phyloP scores from a whole-genome alignment of 2,329 filamentous ascomycete genomes.

The Purpureocillium lavendulum region DNA sequence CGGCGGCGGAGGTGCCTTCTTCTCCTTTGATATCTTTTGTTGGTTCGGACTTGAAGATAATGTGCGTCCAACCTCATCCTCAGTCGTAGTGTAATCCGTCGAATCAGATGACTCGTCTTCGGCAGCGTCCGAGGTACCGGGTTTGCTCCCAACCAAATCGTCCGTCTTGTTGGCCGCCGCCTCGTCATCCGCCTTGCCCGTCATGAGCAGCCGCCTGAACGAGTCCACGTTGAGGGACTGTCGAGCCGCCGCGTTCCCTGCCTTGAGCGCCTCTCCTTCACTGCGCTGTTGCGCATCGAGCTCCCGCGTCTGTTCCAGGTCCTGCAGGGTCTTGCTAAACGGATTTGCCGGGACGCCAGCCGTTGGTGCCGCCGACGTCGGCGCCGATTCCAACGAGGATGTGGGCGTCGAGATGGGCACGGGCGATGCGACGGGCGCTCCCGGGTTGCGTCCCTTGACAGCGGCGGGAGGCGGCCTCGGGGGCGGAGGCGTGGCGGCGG shows the following conservation, averaged over 20 bases:
- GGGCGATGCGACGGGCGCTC: too few relatives aligned
- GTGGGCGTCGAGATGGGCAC: neutral
- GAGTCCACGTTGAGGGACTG: conserved; percentile 65
- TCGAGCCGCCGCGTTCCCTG: conserved; percentile 22
- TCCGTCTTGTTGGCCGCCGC: neutral
- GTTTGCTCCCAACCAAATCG: neutral
- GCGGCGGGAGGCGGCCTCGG: neutral
- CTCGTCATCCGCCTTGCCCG: conserved; percentile 46
- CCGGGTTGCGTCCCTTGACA: neutral
- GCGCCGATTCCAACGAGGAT: neutral
- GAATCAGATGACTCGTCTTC: neutral
- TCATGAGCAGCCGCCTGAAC: conserved; percentile 69
- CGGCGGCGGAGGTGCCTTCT: conserved; percentile 64
- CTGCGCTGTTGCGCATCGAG: conserved; percentile 20
- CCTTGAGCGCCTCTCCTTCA: conserved; percentile 22
- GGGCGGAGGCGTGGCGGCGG: conserved; percentile 15
- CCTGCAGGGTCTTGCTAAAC: conserved; percentile 47
- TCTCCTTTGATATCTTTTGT: conserved; percentile 24
- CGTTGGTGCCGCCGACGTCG: neutral
- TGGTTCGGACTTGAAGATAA: neutral
- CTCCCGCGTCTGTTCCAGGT: conserved; percentile 32
- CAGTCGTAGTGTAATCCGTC: neutral
- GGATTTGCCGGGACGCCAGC: conserved; percentile 25
- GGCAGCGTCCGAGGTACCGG: conserved; percentile 1
- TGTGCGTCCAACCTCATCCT: neutral